Evolutionary conservation across 2,329 filamentous ascomycete genomes (phyloP), one percentile per base, ranked within the genome.

Genomic region (Scedosporium dehoogii): DNA sequence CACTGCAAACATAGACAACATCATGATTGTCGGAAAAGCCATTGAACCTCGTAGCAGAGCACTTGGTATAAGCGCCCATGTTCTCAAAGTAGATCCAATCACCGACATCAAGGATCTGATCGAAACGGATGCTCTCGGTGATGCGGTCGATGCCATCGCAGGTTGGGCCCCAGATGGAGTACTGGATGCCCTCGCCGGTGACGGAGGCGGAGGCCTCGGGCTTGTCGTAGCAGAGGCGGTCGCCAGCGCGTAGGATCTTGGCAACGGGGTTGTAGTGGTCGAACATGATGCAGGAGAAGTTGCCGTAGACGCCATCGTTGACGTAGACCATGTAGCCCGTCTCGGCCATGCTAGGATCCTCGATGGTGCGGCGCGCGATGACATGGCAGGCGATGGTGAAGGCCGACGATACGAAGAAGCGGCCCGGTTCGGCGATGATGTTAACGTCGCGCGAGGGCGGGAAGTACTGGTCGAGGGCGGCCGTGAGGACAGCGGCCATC

Each of bases 31-130:
- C 91, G 62, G 87, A 90, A 77, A 97, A 99, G 66, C 94, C 94
- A 69, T 99, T 99, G 87, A 99, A 99, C 72, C 89, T 87, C 63
- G 94, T 99, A 66, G 94, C 93, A 64, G 92, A 97, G 81, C 93
- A 97, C 82, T 92, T 96, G 69, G 94, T 97, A 76, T 99, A 99
- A 25, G 94, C 93, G 62, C 94, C 94, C 94, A 99, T 99, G 65
- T 96, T 86, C 78, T 97, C 91, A 76, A 99, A 99, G 79, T 96
- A 99, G 62, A 99, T 82, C 94, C 94, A 99, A 75, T 99, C 94
- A 60, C 94, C 94, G 6, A 96, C 90, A 71, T 97, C 88, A 53
- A 99, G 79, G 58, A 89, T 83, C 61, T 89, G 86, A 41, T 85
- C 78, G 70, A 97, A 91, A 65, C 82, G 84, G 74, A 90, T 91